Base-by-base conservation (phyloP, 345 rosid genomes). In the Bruguiera sexangula region DNA sequence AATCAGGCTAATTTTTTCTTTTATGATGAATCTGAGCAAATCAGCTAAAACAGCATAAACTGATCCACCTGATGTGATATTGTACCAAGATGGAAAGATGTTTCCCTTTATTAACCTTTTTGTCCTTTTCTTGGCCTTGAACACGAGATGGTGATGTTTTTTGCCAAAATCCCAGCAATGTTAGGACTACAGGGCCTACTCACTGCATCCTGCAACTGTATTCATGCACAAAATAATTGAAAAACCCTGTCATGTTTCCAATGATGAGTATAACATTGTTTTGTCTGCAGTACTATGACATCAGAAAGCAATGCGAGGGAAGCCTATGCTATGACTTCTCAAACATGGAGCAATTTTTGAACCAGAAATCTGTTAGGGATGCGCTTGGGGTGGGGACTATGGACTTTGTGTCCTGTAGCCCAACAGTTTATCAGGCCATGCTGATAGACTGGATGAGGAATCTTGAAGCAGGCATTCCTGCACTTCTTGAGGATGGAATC, bases 251-350 rank as follows among this genome's bases (percentile, higher is more conserved):
- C 34, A 43, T 19, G 46, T 59, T 9, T 50, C 4, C 62, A 34
- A 46, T 54, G 64, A 65, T 53, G 63, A 58, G 77, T 62, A 53
- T 67, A 32, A 60, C 68, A 66, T 8, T 53, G 32, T 48, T 57
- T 63, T 62, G 60, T 53, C 52, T 89, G 85, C 84, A 96, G 99
- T 87, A 90, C 80, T 96, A 96, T 68, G 99, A 96, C 71, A 79
- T 92, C 68, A 81, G 99, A 76, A 96, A 89, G 90, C 84, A 90
- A 79, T 96, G 99, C 6, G 87, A 60, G 72, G 98, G 97, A 55
- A 87, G 84, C 78, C 82, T 92, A 62, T 96, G 99, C 86, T 96
- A 96, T 59, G 99, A 96, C 80, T 92, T 96, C 90, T 96, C 98
- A n/a, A 85, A 90, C 86, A 82, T 92, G 99, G 99, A 90, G 87